Base-by-base conservation (phyloP, 1,139 yeast species). In the Yamadazyma kanchanaburiensis region DNA sequence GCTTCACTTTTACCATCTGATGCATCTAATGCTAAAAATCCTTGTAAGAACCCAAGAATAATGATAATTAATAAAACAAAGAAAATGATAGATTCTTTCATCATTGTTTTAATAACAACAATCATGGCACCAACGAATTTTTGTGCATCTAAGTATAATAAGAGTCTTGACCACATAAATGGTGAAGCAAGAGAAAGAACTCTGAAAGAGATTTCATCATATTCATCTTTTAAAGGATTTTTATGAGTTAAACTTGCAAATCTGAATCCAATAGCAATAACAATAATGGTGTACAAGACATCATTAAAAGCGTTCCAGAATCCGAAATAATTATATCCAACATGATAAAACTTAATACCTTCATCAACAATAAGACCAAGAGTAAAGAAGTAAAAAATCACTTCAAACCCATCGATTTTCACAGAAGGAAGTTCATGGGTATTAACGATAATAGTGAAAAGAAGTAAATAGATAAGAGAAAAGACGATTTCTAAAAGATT, bases 101-200 rank as follows among this genome's bases (percentile, higher is more conserved):
- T 80, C 85, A 87, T 82, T 37, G 82, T 81, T 47, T 84, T 84
- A 34, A 85, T 64, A 4, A 87, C 91, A 23, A 87, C 91, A 43
- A 87, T 73, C 87, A 86, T 82, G 4, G 89, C 88, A 24, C 96
- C 96, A 31, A 86, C 87, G 54, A 87, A 86, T 46, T 77, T 73
- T 42, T 81, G 79, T 4, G 91, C 82, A 52, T 87, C 96, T 48
- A 86, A 69, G 55, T 70, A 86, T 26, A 87, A 64, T 33, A 87
- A 61, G 35, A 87, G 60, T 35, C 96, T 68, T 5, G 85, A 74
- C 94, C 95, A 87, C 73, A 87, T 80, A 43, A 87, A 65, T 2
- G 96, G 96, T 3, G 95, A 84, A 10, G 86, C 88, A 49, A 91
- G 71, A 0, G 95, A 80, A 32, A 87, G 60, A 3, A 85, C 53